Base-by-base conservation (phyloP, 352 stramenopile species). In the Pythium sp. region DNA sequence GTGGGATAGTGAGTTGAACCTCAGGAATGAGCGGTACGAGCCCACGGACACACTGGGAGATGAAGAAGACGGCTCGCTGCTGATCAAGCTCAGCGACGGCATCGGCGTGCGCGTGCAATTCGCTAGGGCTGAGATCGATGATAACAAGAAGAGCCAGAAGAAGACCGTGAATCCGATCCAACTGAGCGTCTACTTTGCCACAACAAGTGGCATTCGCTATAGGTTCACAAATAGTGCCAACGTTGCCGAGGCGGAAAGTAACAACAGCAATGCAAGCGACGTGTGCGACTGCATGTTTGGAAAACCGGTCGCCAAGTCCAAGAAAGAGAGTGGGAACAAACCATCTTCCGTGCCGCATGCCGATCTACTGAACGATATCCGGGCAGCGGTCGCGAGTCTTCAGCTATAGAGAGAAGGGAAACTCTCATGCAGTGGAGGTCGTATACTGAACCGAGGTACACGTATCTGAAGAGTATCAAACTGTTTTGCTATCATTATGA, bases 131-230 rank as follows among this genome's bases (percentile, higher is more conserved):
- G 46, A 15, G 6, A 1, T 30, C 56, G 36, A 12, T 2, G 1
- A 28, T 26, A 24, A 24, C 3, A 30, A 12, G n/a, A 56, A 38
- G 18, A 56, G 0, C 2, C 11, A 22, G 2, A 14, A 20, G 11
- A 38, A 14, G 3, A 43, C 12, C 2, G 15, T 22, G 11, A 82
- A 73, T 53, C 64, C 72, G 26, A 76, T 90, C 15, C 53, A 70
- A n/a, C 38, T 91, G 28, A 51, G 56, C n/a, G 75, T 91, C 12
- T 88, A 75, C 67, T 90, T 90, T 38, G 72, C 77, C 9, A 77
- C 67, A 15, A 62, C 72, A 0, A 58, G 58, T 5, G 69, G 72
- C 28, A 78, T 90, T 61, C 79, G 83, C 2, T 77, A 87, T 30
- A 65, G 62, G 2, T 89, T 90, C 51, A 47, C 56, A 6, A 91